Evolutionary conservation across 805 yeast species (phyloP), one percentile per base, ranked within the genome.

Genomic region (Huiozyma naganishii): DNA sequence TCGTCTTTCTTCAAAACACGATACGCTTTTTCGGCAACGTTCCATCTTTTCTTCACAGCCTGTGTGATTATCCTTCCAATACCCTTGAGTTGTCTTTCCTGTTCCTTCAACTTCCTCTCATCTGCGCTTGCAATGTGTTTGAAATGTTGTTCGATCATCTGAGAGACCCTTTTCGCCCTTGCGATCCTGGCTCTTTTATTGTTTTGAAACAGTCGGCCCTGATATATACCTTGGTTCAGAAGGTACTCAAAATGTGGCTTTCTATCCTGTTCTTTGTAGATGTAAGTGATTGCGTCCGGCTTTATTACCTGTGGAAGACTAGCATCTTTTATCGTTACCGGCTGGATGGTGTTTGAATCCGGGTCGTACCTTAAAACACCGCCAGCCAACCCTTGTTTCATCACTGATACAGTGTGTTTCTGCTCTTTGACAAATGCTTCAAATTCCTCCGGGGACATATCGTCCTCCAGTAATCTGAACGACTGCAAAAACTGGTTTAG

Each of bases 1-100:
- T 83, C 86, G 48, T 81, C 77, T 39, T 80, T 80, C 57, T 84
- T 92, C 47, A 84, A 68, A 11, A 79, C 83, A 40, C 70, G 72
- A 57, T 75, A 81, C 1, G 86, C 94, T 59, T 84, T 87, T 48
- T 81, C 85, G 2, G 97, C 98, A 40, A 88, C 71, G 23, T 72
- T 67, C 99, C 99, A 92, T 55, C 92, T 79, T 59, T 80, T 87
- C 62, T 82, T 82, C 8, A 92, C 96, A 37, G 88, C 87, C 53
- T 77, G 80, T 1, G 84, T 83, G 0, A 94, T 83, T 40, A 80
- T 73, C 52, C 86, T 76, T n/a, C 96, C 95, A 32, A 90, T 61
- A 46, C 74, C 76, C 45, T 73, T 69, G 45, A 83, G 69, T 42
- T 78, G 76, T 52, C 76, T 82, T 52, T 88, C 95, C 52, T 79